A percentile compares a stretch with the other conserved stretches of the same genome.
These are phyloP conservation scores for Cyberlindnera samutprakarnensis DNA, from an alignment of 805 yeast genomes.

Conservation along the genomic window DNA sequence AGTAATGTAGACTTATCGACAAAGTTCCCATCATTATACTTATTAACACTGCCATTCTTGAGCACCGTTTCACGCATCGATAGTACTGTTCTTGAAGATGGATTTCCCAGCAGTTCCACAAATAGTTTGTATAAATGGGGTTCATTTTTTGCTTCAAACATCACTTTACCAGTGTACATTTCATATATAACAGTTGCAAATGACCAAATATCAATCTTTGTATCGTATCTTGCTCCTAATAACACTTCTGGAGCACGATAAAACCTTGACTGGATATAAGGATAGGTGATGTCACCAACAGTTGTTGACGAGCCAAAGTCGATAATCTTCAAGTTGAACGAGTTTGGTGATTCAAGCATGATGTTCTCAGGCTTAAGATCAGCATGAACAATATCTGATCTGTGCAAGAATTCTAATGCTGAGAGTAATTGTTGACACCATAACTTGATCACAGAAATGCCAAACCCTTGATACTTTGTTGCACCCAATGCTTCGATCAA, in stretches of 20 bases:
- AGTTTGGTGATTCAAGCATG: conserved; percentile 41
- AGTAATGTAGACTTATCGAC: conserved; percentile 25
- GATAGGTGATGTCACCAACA: conserved; percentile 60
- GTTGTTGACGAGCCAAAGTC: conserved; percentile 73
- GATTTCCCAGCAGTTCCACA: conserved; percentile 81
- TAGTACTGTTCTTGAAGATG: conserved; percentile 37
- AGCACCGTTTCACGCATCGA: conserved; percentile 32
- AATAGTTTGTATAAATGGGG: conserved; percentile 70
- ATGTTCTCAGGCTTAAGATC: conserved; percentile 85
- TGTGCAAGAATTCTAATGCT: conserved; percentile 56
- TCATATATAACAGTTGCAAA: conserved; percentile 85
- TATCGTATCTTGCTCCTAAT: conserved; percentile 60
- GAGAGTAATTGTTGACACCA: conserved; percentile 49
- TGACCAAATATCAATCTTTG: conserved; percentile 89
- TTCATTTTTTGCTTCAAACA: conserved; percentile 79
- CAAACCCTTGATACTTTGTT: conserved; percentile 42
- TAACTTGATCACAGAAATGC: conserved; percentile 30
- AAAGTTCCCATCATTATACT: conserved; percentile 7
- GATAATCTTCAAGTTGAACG: conserved; percentile 54
- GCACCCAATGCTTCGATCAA: conserved; percentile 52
- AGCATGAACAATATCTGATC: conserved; percentile 60
- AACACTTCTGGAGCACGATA: conserved; percentile 77
- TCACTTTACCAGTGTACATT: conserved; percentile 79
- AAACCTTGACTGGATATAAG: conserved; percentile 78
- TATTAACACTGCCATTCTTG: conserved; percentile 28